These are phyloP conservation scores for Drosera spatulata DNA, from an alignment of 179 eudicot species.

Conservation along the genomic window DNA sequence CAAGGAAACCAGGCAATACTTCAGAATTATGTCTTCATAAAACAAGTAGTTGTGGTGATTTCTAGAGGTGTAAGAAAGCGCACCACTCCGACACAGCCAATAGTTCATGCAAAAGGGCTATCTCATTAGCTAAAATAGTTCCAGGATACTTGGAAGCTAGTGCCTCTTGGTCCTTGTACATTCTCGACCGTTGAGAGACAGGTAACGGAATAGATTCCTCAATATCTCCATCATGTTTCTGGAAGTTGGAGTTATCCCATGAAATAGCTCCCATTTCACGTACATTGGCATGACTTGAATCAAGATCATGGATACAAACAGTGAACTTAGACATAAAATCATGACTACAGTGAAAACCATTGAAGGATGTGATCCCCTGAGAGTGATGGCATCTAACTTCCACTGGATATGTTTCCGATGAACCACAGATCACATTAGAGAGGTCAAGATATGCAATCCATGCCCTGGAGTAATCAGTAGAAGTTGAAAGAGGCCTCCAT, in stretches of 20 bases:
- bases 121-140: slow-evolving; percentile 46
- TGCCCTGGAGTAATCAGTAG: slow-evolving; percentile 31
- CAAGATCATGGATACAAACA: slow-evolving; percentile 23
- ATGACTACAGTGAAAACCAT: slow-evolving; percentile 26
- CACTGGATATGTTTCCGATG: slow-evolving; percentile 27
- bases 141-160: slow-evolving; percentile 31
- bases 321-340: slow-evolving; percentile 30
- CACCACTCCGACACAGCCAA: slow-evolving; percentile 62
- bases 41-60: neutral
- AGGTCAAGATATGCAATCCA: slow-evolving; percentile 55
- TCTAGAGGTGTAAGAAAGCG: slow-evolving; percentile 4
- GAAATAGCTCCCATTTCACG: slow-evolving; percentile 22
- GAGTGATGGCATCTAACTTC: slow-evolving; percentile 41
- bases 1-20: slow-evolving; percentile 10
- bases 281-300: slow-evolving; percentile 16
- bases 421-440: slow-evolving; percentile 23
- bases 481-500: slow-evolving; percentile 63
- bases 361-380: slow-evolving; percentile 35
- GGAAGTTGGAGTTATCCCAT: slow-evolving; percentile 53
- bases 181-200: slow-evolving; percentile 16
- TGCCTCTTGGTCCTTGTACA: slow-evolving; percentile 17
- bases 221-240: slow-evolving; percentile 15
- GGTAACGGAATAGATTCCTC: slow-evolving; percentile 17
- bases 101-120: slow-evolving; percentile 57
- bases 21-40: neutral